Conservation (phyloP, 345 rosid genomes). For the Populus davidiana region DNA sequence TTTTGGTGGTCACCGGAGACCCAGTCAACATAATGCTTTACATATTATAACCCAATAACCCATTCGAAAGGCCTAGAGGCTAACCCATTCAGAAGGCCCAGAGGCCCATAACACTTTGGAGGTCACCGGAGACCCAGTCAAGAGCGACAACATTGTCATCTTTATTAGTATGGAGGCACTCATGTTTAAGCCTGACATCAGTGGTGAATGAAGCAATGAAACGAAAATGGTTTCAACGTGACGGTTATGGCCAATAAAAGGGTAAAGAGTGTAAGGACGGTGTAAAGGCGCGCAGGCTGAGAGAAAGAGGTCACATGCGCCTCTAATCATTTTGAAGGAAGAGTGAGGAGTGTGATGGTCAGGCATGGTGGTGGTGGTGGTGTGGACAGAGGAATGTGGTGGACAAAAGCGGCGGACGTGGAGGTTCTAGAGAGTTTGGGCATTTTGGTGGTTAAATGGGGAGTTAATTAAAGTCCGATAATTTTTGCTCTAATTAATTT, state of each 20-base stretch:
- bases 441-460: too few species aligned
- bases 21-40: too few species aligned
- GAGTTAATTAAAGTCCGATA: fast-evolving
- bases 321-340: conserved; percentile 75
- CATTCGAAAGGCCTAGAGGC: background rate
- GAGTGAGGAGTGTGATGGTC: conserved; percentile 30
- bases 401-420: background rate
- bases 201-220: conserved; percentile 48
- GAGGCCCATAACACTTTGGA: background rate
- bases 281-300: conserved; percentile 50
- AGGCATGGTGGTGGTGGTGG: conserved; percentile 26
- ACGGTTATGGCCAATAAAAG: conserved; percentile 46
- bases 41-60: too few species aligned
- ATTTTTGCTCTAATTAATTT: too few species aligned
- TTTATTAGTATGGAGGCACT: conserved; percentile 42
- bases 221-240: conserved; percentile 71
- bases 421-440: background rate
- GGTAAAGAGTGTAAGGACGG: conserved; percentile 56
- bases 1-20: too few species aligned
- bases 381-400: conserved; percentile 29
- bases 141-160: conserved; percentile 56
- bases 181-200: conserved; percentile 41
- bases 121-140: conserved; percentile 67
- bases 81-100: background rate
- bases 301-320: conserved; percentile 50